phyloP scores from a whole-genome alignment of 345 rosid genomes.

The Raphanus sativus region DNA sequence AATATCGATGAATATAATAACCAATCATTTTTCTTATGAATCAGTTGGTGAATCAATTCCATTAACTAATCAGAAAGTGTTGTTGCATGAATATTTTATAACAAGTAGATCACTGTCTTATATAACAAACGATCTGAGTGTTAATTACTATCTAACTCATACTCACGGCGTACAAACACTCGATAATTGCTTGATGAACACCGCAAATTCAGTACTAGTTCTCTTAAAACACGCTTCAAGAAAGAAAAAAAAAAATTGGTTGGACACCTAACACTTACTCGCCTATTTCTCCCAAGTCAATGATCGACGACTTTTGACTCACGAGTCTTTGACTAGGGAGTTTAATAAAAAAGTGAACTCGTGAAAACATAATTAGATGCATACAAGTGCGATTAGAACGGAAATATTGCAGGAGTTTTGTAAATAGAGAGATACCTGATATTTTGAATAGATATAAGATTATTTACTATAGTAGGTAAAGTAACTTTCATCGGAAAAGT shows the following conservation, averaged over 20 bases:
- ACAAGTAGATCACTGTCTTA: background rate
- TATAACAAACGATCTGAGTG: too few relatives aligned
- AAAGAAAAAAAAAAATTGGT: background rate
- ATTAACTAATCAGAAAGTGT: background rate
- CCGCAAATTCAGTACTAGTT: background rate
- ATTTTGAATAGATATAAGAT: background rate
- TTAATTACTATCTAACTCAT: too few relatives aligned
- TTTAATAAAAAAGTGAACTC: slow-evolving; percentile 10
- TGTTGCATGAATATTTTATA: background rate
- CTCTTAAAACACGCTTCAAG: slow-evolving; percentile 1
- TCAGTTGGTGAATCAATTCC: background rate
- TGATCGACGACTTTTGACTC: slow-evolving; percentile 26
- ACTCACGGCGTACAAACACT: background rate
- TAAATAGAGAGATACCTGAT: background rate
- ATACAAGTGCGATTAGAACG: slow-evolving; percentile 3
- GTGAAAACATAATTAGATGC: background rate
- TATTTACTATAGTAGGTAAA: background rate
- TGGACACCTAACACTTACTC: slow-evolving; percentile 22
- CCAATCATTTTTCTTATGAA: background rate
- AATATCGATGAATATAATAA: background rate
- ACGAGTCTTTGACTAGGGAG: slow-evolving; percentile 1
- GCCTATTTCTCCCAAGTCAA: slow-evolving; percentile 13
- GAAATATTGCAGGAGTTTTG: background rate
- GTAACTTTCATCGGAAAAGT: background rate
- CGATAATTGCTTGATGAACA: background rate